A percentile compares a stretch with the other conserved stretches of the same genome.
These are phyloP conservation scores for Halenospora varia DNA, from an alignment of 495 filamentous ascomycete species.

Conservation along the genomic window DNA sequence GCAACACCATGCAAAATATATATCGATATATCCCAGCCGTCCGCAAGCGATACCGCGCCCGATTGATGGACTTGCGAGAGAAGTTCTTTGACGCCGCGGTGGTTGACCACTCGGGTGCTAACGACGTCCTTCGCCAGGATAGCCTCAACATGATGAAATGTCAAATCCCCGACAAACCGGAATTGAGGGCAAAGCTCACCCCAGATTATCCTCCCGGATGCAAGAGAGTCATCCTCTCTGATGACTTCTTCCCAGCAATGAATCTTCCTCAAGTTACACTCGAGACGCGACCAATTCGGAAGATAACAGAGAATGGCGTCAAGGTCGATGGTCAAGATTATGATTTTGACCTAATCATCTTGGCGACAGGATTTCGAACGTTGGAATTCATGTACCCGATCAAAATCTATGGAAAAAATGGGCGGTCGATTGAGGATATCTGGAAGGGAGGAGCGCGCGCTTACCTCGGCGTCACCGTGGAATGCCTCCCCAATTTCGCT, in stretches of 20 bases:
- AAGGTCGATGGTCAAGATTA: slow-evolving; percentile 30
- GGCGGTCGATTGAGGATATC: slow-evolving; percentile 40
- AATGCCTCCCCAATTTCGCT: slow-evolving; percentile 49
- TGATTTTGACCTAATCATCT: slow-evolving; percentile 47
- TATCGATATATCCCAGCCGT: neutral
- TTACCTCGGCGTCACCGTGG: slow-evolving; percentile 42
- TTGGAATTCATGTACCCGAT: slow-evolving; percentile 44
- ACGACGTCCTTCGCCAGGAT: neutral
- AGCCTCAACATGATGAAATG: neutral
- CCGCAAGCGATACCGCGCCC: neutral
- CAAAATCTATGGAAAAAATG: slow-evolving; percentile 43
- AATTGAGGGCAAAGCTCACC: slow-evolving; percentile 45
- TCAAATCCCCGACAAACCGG: slow-evolving; percentile 27
- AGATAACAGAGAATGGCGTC: slow-evolving; percentile 39
- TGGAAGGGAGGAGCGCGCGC: slow-evolving; percentile 28
- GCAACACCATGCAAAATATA: neutral
- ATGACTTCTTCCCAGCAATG: slow-evolving; percentile 50
- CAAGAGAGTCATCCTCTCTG: slow-evolving; percentile 46
- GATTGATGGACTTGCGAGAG: neutral
- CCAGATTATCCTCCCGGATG: slow-evolving; percentile 49
- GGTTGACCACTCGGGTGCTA: neutral
- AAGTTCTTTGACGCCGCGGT: neutral
- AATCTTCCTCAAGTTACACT: slow-evolving; percentile 38
- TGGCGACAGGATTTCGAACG: slow-evolving; percentile 51
- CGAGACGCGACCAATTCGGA: slow-evolving; percentile 41